Conservation (phyloP, 2,329 filamentous ascomycete species). For the Penicillium sp. region DNA sequence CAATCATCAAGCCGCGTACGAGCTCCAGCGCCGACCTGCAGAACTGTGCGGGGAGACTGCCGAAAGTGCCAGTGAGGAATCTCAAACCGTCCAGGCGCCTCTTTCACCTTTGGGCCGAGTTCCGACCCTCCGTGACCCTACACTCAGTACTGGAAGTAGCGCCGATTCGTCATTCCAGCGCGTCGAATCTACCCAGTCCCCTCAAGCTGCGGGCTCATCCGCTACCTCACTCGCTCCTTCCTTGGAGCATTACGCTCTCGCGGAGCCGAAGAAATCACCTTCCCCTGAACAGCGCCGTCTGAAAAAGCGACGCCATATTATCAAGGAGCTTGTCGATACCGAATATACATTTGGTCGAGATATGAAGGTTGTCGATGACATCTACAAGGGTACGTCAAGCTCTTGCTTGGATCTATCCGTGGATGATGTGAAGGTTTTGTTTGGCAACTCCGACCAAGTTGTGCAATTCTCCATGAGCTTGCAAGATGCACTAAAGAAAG, state of each 20-base stretch:
- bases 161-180: conserved; percentile 38
- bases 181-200: conserved; percentile 28
- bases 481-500: conserved; percentile 74
- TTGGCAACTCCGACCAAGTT: conserved; percentile 89
- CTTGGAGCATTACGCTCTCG: conserved; percentile 24
- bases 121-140: conserved; percentile 19
- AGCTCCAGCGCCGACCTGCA: not conserved
- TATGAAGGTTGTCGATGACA: conserved; percentile 96
- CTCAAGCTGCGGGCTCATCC: conserved; percentile 36
- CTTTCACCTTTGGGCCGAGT: conserved; percentile 6
- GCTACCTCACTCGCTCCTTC: conserved; percentile 37
- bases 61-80: not conserved
- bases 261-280: conserved; percentile 28
- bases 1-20: conserved; percentile 5
- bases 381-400: conserved; percentile 90
- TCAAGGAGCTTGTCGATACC: conserved; percentile 90
- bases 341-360: conserved; percentile 88
- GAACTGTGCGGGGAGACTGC: not conserved
- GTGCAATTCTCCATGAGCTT: conserved; percentile 82
- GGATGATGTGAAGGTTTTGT: conserved; percentile 84
- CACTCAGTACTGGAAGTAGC: conserved; percentile 33
- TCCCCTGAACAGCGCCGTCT: conserved; percentile 56
- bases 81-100: not conserved
- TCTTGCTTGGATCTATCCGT: conserved; percentile 74
- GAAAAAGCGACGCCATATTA: conserved; percentile 74